Evolutionary conservation across 2,329 filamentous ascomycete species (phyloP).

Genomic region (Talaromyces atroroseus): DNA sequence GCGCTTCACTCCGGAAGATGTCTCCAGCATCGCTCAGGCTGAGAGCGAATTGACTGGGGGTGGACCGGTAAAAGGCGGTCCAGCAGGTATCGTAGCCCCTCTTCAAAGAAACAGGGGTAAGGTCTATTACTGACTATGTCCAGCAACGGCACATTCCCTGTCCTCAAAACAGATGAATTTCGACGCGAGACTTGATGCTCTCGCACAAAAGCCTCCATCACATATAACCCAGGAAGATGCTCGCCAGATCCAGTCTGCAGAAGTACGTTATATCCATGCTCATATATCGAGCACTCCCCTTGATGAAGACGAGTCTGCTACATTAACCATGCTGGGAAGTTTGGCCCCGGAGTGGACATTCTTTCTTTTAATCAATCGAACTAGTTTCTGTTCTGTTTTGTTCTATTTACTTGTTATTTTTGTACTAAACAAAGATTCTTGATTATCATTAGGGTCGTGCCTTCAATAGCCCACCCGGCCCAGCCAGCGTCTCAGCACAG

Average conservation of each 20-base stretch:
- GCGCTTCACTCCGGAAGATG: slow-evolving; percentile 29
- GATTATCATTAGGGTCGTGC: slow-evolving; percentile 23
- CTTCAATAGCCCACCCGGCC: slow-evolving; percentile 27
- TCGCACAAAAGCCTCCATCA: slow-evolving; percentile 27
- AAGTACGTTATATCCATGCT: slow-evolving; percentile 18
- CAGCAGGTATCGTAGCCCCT: slow-evolving; percentile 22
- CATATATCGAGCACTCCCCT: not conserved
- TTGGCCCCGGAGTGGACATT: not conserved
- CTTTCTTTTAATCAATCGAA: not conserved
- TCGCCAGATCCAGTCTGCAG: slow-evolving; percentile 26
- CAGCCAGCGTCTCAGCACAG: slow-evolving; percentile 27
- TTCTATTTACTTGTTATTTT: not conserved
- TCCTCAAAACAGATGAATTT: slow-evolving; percentile 31
- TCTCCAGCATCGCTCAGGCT: slow-evolving; percentile 27
- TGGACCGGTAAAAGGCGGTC: slow-evolving; percentile 27
- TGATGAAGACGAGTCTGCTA: not conserved
- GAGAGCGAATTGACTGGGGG: slow-evolving; percentile 28
- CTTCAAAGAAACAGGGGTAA: not conserved
- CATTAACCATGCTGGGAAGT: not conserved
- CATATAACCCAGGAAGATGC: slow-evolving; percentile 30
- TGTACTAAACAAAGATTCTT: not conserved
- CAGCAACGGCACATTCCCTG: slow-evolving; percentile 30
- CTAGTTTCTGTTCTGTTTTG: not conserved
- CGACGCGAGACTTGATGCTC: slow-evolving; percentile 27
- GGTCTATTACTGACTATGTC: not conserved